Conservation (phyloP, 495 filamentous ascomycete species). For the Glarea lozoyensis region DNA sequence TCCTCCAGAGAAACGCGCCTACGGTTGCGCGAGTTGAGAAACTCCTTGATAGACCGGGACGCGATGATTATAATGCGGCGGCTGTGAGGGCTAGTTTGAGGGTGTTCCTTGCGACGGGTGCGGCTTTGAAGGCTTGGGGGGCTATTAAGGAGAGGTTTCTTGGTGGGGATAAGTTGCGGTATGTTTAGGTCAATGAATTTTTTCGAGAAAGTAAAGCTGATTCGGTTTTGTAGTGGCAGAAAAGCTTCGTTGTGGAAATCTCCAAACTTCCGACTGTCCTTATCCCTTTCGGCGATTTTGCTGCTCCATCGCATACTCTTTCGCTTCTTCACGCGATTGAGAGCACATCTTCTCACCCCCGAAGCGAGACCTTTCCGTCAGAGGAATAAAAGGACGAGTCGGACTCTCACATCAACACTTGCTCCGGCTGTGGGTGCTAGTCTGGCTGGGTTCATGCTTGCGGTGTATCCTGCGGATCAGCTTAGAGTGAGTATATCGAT, state of each 20-base stretch:
- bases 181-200: constrained; percentile 11
- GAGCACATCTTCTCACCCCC: constrained; percentile 65
- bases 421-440: constrained; percentile 85
- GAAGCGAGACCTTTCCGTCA: constrained; percentile 66
- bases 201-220: constrained; percentile 1
- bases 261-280: constrained; percentile 64
- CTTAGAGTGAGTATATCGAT: constrained; percentile 72
- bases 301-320: constrained; percentile 82
- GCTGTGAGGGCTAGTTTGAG: constrained; percentile 70
- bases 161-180: constrained; percentile 33
- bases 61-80: constrained; percentile 68
- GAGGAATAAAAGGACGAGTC: constrained; percentile 69
- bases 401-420: constrained; percentile 66
- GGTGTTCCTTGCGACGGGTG: constrained; percentile 62
- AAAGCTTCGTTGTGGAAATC: constrained; percentile 53
- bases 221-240: constrained; percentile 18
- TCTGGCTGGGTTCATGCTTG: constrained; percentile 72
- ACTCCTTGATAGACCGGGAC: constrained; percentile 30
- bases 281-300: constrained; percentile 75
- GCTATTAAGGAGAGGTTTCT: constrained; percentile 38
- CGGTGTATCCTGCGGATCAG: constrained; percentile 68
- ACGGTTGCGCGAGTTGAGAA: constrained; percentile 37
- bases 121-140: constrained; percentile 61
- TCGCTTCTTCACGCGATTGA: constrained; percentile 78
- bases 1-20: constrained; percentile 53